These are phyloP conservation scores for Mycena filopes DNA, from an alignment of 768 basidiomycete species.

Conservation along the genomic window DNA sequence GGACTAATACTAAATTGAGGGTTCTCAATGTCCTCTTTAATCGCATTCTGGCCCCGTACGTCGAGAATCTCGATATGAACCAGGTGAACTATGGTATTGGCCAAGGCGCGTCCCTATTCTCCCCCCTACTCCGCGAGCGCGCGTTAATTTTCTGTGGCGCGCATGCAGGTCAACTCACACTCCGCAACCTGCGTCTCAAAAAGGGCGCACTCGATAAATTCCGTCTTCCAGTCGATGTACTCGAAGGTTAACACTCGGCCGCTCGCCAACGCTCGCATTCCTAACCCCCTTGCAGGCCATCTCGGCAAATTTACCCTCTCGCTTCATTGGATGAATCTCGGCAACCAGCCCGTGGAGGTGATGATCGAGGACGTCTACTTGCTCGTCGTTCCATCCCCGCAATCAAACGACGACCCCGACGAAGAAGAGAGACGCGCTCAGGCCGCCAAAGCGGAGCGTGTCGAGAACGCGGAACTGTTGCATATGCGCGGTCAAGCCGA, in stretches of 20 bases:
- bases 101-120: slow-evolving; percentile 63
- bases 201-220: slow-evolving; percentile 96
- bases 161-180: slow-evolving; percentile 73
- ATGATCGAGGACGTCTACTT: slow-evolving; percentile 95
- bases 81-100: slow-evolving; percentile 95
- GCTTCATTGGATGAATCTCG: slow-evolving; percentile 89
- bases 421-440: slow-evolving; percentile 89
- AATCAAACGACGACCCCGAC: slow-evolving; percentile 74
- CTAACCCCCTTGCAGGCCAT: slow-evolving; percentile 63
- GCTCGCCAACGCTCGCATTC: slow-evolving; percentile 5
- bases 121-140: not conserved
- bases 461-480: slow-evolving; percentile 88
- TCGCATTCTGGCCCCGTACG: slow-evolving; percentile 92
- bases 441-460: slow-evolving; percentile 87
- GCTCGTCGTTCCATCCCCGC: slow-evolving; percentile 85
- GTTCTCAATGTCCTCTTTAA: slow-evolving; percentile 72
- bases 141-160: slow-evolving; percentile 21
- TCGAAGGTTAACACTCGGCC: slow-evolving; percentile 70
- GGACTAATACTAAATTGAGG: not conserved
- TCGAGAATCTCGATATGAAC: slow-evolving; percentile 94
- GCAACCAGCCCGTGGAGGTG: slow-evolving; percentile 91
- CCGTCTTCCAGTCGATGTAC: slow-evolving; percentile 92
- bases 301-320: slow-evolving; percentile 88
- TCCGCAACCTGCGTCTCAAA: slow-evolving; percentile 88
- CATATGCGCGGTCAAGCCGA: slow-evolving; percentile 72